Evolutionary conservation across 345 rosid species (phyloP), one percentile per base, ranked within the genome.

Genomic region (Rhizophora mangle): DNA sequence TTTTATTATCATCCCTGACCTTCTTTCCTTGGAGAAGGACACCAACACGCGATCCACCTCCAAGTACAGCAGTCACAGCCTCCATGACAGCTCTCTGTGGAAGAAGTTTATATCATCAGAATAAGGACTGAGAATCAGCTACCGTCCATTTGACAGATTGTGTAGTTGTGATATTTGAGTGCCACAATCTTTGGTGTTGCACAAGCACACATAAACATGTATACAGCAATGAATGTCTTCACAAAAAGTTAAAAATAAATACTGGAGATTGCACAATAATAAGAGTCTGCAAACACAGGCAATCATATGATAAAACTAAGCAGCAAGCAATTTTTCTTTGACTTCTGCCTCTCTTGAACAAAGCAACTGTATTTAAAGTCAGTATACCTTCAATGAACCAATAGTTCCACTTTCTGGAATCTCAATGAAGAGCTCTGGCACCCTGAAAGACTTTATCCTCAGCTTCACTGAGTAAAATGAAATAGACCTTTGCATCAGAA

Each of bases 361-460:
- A 68, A 71, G 58, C 26, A 43, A 74, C 30, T 64, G 26, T 27
- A 36, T 39, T 22, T 34, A 43, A 46, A 53, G 21, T 22, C 65
- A 52, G 21, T 62, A 52, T 76, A 95, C 99, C 99, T 90, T 95
- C 79, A 95, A 78, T 8, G 93, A 90, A 65, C 97, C 99, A 70
- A 92, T 77, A 60, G 98, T 95, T 57, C 98, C 92, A 13, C 84
- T 86, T 80, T 95, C 97, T 52, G 99, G 96, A 74, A 92, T 71
- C 80, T 92, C 97, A 72, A 95, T 83, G 75, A 89, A 82, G 52
- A 95, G 89, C 79, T 95, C 98, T 5, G 99, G 99, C 74, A 95
- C 97, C 68, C 81, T 81, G 73, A 95, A 92, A 60, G 99, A 95
- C 77, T 92, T 87, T 82, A 95, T 92, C 84, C 93, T 87, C 71